These are phyloP conservation scores for Pholiota adiposa DNA, from an alignment of 1,284 basidiomycete genomes.

Conservation along the genomic window DNA sequence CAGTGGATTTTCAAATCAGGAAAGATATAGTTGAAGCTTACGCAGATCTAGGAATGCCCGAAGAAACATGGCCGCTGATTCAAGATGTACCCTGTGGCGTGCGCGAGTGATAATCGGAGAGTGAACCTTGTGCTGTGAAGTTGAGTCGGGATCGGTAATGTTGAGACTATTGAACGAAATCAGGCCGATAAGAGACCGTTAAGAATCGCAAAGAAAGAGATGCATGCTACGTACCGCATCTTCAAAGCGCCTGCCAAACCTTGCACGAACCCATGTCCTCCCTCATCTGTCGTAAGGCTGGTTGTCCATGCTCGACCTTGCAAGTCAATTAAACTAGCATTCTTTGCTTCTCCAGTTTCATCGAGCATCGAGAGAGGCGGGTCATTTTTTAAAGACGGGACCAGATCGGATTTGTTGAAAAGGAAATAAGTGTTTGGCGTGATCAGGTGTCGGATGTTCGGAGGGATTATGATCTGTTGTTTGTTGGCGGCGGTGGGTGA, in stretches of 20 bases:
- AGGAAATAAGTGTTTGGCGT: conserved; percentile 62
- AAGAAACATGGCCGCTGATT: conserved; percentile 66
- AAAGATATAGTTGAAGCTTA: conserved; percentile 33
- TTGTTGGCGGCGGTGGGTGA: conserved; percentile 14
- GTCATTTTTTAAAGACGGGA: conserved; percentile 23
- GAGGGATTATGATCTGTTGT: conserved; percentile 44
- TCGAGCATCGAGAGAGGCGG: conserved; percentile 8
- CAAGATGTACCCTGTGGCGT: conserved; percentile 78
- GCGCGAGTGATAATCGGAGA: conserved; percentile 78
- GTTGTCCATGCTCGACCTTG: conserved; percentile 50
- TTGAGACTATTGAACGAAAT: conserved; percentile 19
- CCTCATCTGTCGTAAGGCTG: conserved; percentile 66
- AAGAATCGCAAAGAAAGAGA: conserved; percentile 1
- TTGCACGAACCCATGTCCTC: conserved; percentile 60
- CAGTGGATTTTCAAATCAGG: background rate
- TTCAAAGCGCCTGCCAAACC: conserved; percentile 59
- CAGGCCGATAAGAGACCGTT: background rate
- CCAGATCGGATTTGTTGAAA: conserved; percentile 76
- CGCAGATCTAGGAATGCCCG: conserved; percentile 67
- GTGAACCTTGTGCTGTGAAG: conserved; percentile 33
- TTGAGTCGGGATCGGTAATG: conserved; percentile 7
- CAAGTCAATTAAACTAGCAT: background rate
- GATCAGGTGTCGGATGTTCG: conserved; percentile 51
- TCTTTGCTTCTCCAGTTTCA: background rate
- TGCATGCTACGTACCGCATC: conserved; percentile 47